Evolutionary conservation across 495 filamentous ascomycete genomes (phyloP), one percentile per base, ranked within the genome.

Genomic region (Penicillium flavigenum): DNA sequence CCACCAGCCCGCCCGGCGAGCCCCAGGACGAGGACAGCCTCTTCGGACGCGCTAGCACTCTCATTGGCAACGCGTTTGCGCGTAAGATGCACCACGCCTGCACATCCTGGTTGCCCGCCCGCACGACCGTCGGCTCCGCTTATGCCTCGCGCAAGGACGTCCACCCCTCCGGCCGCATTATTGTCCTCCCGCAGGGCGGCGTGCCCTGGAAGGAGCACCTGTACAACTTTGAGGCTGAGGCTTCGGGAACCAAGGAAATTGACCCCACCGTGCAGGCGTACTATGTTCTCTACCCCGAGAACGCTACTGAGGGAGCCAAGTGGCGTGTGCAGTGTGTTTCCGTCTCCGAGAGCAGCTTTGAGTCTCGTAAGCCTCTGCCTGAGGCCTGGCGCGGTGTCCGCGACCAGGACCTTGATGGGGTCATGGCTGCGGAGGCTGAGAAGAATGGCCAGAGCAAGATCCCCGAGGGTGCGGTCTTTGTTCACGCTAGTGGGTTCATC

Each of bases 151-250:
- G 94, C 14, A 63, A 59, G 8, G 72, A 89, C 49, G 79, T 83
- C 63, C 89, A 96, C 73, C 63, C 83, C 9, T 72, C 84, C 56
- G 94, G 92, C 41, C 83, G 88, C 39, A 86, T 98, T 49, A 76
- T 98, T 64, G 86, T 97, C 6, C 77, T 98, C 20, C 81, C 86
- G 51, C 77, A 86, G 11, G 83, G 83, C 52, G 82, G 87, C 39
- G 83, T 90, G 53, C 95, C 94, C 10, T 98, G 94, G 94, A 91
- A 93, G 68, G 93, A 97, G 65, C 94, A 98, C 64, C 80, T 98
- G 16, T 97, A 96, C 74, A 85, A 82, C 39, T 82, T 98, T 26
- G 95, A 98, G 75, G 80, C 81, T 56, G 77, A 86, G 56, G 69
- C 72, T 17, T 76, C 78, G 22, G 69, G 65, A 3, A 68, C 66